phyloP scores from a whole-genome alignment of 1,284 basidiomycete species.

The Microbotryum silenes-acaulis region DNA sequence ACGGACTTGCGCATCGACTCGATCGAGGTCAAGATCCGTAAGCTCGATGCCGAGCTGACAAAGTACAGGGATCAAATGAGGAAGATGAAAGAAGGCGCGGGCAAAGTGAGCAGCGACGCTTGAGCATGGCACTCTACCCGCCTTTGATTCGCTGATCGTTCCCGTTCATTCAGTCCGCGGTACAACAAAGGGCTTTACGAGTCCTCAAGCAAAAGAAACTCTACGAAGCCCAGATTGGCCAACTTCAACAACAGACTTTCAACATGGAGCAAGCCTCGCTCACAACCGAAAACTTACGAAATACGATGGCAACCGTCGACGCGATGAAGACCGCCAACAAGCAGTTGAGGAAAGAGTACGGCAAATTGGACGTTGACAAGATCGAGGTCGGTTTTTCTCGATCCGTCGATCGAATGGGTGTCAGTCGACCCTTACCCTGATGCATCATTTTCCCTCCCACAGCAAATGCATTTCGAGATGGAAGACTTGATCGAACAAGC shows the following conservation, averaged over 20 bases:
- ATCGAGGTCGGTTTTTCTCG: slow-evolving; percentile 64
- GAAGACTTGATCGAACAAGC: slow-evolving; percentile 94
- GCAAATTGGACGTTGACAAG: slow-evolving; percentile 95
- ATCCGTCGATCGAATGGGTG: not conserved
- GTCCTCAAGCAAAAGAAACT: slow-evolving; percentile 92
- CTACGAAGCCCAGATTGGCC: slow-evolving; percentile 87
- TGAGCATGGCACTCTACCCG: not conserved
- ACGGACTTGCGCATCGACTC: slow-evolving; percentile 82
- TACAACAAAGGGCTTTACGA: slow-evolving; percentile 88
- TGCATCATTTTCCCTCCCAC: not conserved
- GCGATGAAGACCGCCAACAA: slow-evolving; percentile 98
- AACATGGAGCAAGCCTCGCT: slow-evolving; percentile 98
- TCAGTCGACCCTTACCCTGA: not conserved
- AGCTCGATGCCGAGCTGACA: slow-evolving; percentile 85
- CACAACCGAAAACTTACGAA: slow-evolving; percentile 92
- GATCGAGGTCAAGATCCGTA: slow-evolving; percentile 94
- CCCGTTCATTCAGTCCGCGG: slow-evolving; percentile 56
- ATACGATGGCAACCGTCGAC: slow-evolving; percentile 99
- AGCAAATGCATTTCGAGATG: slow-evolving; percentile 96
- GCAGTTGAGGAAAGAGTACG: slow-evolving; percentile 93
- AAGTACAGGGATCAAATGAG: slow-evolving; percentile 96
- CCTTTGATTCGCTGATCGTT: not conserved
- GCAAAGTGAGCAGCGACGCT: slow-evolving; percentile 60
- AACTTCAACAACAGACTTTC: slow-evolving; percentile 90
- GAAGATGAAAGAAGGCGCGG: slow-evolving; percentile 86